Evolutionary conservation across 257 asterid species (phyloP).

Genomic region (Salvia miltiorrhiza): DNA sequence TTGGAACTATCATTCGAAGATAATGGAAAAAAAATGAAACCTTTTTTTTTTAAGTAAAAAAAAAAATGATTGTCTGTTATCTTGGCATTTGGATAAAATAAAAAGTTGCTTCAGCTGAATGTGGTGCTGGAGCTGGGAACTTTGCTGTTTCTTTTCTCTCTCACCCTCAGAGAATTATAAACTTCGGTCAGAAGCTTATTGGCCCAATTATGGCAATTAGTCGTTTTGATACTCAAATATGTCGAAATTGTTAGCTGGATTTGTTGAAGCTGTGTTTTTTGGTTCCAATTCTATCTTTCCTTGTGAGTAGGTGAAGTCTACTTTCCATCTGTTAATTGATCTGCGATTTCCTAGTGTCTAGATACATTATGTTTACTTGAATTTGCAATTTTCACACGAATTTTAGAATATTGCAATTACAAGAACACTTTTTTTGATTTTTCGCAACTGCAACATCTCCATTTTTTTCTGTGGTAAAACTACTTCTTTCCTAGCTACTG

Average conservation of each 20-base stretch:
- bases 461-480: too few species aligned
- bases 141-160: slow-evolving; percentile 4
- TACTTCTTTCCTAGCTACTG: not conserved
- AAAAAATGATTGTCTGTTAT: not conserved
- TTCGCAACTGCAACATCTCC: too few species aligned
- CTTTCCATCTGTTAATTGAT: not conserved
- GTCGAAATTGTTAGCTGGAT: not conserved
- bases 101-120: not conserved
- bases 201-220: not conserved
- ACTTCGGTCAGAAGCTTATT: not conserved
- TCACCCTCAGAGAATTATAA: not conserved
- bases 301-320: not conserved
- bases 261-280: not conserved
- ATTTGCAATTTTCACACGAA: too few species aligned
- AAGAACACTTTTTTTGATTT: too few species aligned
- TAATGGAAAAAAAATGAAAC: not conserved
- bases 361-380: too few species aligned
- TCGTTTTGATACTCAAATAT: not conserved
- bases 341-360: not conserved
- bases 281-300: not conserved
- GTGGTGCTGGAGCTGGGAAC: not conserved
- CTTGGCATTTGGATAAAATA: not conserved
- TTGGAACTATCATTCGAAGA: not conserved
- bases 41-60: too few species aligned
- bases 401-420: too few species aligned